phyloP scores from a whole-genome alignment of 495 filamentous ascomycete genomes.

The Lophiostoma macrostomum region DNA sequence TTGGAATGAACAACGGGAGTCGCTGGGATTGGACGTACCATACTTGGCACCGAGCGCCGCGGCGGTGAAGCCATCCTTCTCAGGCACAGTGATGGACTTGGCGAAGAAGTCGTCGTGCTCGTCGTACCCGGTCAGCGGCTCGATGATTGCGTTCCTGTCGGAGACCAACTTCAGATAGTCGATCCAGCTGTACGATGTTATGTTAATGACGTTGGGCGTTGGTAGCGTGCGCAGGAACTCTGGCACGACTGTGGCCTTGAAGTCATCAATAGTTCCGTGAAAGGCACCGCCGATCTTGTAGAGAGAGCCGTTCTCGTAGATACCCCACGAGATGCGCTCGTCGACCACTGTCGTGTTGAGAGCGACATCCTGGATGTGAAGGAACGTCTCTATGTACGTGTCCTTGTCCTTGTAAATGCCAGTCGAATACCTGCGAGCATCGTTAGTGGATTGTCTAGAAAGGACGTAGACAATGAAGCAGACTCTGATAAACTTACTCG shows the following conservation, averaged over 20 bases:
- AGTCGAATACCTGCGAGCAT: no score
- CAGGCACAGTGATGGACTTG: constrained; percentile 45
- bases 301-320: constrained; percentile 22
- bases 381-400: constrained; percentile 26
- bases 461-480: no score
- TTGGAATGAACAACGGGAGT: no score
- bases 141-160: constrained; percentile 30
- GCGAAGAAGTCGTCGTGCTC: constrained; percentile 52
- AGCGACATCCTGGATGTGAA: constrained; percentile 33
- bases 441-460: no score
- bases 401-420: constrained; percentile 8
- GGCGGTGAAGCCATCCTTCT: constrained; percentile 39
- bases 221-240: constrained; percentile 23
- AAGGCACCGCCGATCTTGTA: constrained; percentile 22
- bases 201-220: constrained; percentile 1
- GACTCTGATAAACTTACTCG: no score
- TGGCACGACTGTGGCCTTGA: constrained; percentile 23
- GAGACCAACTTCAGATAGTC: constrained; percentile 20
- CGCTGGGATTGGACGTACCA: constrained; percentile 18
- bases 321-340: constrained; percentile 24
- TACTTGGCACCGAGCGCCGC: constrained; percentile 46
- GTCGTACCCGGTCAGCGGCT: constrained; percentile 33
- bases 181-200: constrained; percentile 18
- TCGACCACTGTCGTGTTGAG: constrained; percentile 28
- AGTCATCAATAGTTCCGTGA: constrained; percentile 28